Conservation (phyloP, 129 eudicot species). For the Chrysanthemum lavandulifolium region DNA sequence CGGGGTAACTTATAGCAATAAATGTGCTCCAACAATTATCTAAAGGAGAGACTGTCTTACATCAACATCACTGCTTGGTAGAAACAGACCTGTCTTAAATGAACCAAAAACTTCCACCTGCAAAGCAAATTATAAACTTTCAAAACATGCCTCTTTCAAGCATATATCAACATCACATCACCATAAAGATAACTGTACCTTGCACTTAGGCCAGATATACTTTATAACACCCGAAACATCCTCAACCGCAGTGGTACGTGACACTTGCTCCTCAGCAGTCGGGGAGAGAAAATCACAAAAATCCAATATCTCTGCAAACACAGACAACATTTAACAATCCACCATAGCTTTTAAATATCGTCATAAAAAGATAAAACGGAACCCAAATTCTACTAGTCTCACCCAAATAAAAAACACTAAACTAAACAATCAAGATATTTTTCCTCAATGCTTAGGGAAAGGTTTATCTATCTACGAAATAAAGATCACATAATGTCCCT, state of each 20-base stretch:
- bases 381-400: too few relatives aligned
- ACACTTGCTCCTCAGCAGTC: constrained; percentile 75
- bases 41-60: constrained; percentile 43
- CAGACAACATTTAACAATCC: not conserved
- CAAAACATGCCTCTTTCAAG: not conserved
- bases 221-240: constrained; percentile 76
- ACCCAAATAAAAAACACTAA: too few relatives aligned
- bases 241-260: constrained; percentile 69
- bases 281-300: constrained; percentile 92
- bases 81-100: constrained; percentile 83
- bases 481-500: too few relatives aligned
- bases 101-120: constrained; percentile 96
- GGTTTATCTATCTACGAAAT: too few relatives aligned
- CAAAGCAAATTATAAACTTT: constrained; percentile 20
- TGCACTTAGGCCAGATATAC: constrained; percentile 83
- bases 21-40: not conserved
- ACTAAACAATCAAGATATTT: too few relatives aligned
- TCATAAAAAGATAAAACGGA: too few relatives aligned
- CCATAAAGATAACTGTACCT: constrained; percentile 31
- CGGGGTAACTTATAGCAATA: not conserved
- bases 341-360: too few relatives aligned
- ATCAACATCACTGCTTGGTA: constrained; percentile 90
- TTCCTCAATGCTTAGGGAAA: too few relatives aligned
- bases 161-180: not conserved
- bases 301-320: constrained; percentile 76